Percentiles rank a stretch among this genome's conserved stretches.
Evolutionary conservation across 108 stramenopile genomes (phyloP).

Genomic region (Hondaea fermentalgiana): DNA sequence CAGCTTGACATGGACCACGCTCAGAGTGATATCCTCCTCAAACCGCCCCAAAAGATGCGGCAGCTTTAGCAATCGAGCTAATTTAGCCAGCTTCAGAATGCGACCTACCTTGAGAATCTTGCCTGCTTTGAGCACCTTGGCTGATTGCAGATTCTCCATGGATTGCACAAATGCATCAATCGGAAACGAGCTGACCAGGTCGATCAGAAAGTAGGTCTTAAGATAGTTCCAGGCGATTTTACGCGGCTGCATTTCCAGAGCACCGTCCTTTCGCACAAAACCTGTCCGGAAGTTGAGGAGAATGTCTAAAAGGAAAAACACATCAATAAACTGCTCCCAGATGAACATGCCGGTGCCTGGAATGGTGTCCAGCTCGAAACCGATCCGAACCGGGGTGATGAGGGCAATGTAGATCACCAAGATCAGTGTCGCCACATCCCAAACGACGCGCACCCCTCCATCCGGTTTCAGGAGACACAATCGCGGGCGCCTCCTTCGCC

Average conservation of each 20-base stretch:
- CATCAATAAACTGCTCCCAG: constrained; percentile 25
- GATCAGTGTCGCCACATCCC: background rate
- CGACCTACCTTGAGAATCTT: background rate
- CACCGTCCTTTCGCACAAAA: constrained; percentile 18
- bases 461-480: background rate
- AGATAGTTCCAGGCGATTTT: background rate
- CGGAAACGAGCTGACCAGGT: constrained; percentile 39
- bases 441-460: background rate
- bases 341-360: background rate
- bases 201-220: constrained; percentile 38
- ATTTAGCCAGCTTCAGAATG: constrained; percentile 6
- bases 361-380: constrained; percentile 20
- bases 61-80: constrained; percentile 9
- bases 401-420: constrained; percentile 27
- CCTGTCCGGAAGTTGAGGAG: constrained; percentile 43
- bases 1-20: constrained; percentile 15
- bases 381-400: constrained; percentile 16
- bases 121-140: constrained; percentile 3
- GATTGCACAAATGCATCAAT: constrained; percentile 24
- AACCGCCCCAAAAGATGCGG: constrained; percentile 22
- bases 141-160: background rate
- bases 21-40: constrained; percentile 19
- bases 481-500: background rate
- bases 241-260: background rate
- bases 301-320: constrained; percentile 39